A percentile compares a stretch with the other conserved stretches of the same genome.
phyloP scores from a whole-genome alignment of 257 asterid species.

The Solanum rostratum region DNA sequence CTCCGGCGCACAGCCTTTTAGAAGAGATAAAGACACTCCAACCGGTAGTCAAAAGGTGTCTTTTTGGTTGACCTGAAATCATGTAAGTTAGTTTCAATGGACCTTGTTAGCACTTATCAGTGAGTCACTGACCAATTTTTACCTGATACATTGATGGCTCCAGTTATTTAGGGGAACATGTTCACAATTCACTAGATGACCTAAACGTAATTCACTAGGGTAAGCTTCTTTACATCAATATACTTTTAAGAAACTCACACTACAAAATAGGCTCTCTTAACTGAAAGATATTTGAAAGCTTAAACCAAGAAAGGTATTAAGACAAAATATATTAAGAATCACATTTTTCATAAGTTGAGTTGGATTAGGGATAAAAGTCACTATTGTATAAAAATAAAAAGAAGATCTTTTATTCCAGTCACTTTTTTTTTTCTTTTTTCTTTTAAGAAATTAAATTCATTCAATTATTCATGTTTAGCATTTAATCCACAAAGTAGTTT shows the following conservation, averaged over 20 bases:
- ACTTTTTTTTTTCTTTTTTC: too few species aligned
- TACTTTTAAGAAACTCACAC: not conserved
- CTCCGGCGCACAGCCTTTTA: conserved; percentile 85
- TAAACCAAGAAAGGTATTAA: not conserved
- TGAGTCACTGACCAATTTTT: not conserved
- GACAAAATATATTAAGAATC: not conserved
- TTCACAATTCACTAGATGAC: not conserved
- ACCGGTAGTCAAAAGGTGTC: conserved; percentile 91
- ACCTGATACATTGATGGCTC: not conserved
- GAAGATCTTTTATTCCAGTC: not conserved
- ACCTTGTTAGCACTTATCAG: not conserved
- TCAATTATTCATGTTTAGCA: too few species aligned
- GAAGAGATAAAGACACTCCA: conserved; percentile 98
- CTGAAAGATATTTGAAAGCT: not conserved
- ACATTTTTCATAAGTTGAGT: not conserved
- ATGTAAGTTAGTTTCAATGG: not conserved
- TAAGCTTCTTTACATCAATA: not conserved
- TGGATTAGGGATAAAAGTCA: not conserved
- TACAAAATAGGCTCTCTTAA: not conserved
- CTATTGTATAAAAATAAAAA: not conserved
- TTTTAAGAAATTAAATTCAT: too few species aligned
- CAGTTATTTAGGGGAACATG: not conserved
- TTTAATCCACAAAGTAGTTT: too few species aligned
- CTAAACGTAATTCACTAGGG: not conserved
- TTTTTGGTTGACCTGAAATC: conserved; percentile 84